Percentiles rank a stretch among this genome's conserved stretches.
phyloP scores from a whole-genome alignment of 768 basidiomycete species.

The Auricularia auricula-judae region DNA sequence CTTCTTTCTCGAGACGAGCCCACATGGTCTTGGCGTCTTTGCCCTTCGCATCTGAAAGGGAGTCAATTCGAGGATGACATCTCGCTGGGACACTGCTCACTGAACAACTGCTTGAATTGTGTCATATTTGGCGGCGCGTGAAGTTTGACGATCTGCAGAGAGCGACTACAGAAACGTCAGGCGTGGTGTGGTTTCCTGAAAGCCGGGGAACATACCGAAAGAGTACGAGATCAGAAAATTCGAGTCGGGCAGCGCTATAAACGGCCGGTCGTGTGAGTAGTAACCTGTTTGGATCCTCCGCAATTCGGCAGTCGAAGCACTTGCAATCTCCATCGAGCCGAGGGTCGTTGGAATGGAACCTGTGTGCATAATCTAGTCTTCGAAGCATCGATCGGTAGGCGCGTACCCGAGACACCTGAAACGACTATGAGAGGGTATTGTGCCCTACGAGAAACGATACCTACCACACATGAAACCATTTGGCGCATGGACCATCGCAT shows the following conservation, averaged over 20 bases:
- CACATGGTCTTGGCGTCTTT: constrained; percentile 49
- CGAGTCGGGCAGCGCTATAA: constrained; percentile 48
- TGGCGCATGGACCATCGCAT: constrained; percentile 64
- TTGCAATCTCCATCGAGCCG: constrained; percentile 50
- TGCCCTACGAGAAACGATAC: constrained; percentile 11
- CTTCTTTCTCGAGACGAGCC: constrained; percentile 60
- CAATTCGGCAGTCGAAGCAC: constrained; percentile 71
- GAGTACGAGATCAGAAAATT: constrained; percentile 57
- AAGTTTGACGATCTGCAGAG: constrained; percentile 57
- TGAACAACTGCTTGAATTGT: constrained; percentile 40
- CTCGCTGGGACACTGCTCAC: constrained; percentile 27
- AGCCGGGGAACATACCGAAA: constrained; percentile 41
- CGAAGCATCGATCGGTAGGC: background rate
- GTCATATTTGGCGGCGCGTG: constrained; percentile 29
- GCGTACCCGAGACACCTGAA: constrained; percentile 51
- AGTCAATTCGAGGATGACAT: too few species aligned
- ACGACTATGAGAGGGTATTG: background rate
- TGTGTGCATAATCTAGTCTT: constrained; percentile 14
- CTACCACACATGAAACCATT: constrained; percentile 72
- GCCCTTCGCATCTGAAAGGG: constrained; percentile 18
- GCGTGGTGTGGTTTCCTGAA: background rate
- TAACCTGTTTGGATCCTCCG: constrained; percentile 50
- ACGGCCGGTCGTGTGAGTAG: constrained; percentile 50
- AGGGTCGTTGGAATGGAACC: constrained; percentile 50
- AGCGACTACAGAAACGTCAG: constrained; percentile 33